Base-by-base conservation (phyloP, 192 early-diverging fungal genomes). In the Coemansia sp. region DNA sequence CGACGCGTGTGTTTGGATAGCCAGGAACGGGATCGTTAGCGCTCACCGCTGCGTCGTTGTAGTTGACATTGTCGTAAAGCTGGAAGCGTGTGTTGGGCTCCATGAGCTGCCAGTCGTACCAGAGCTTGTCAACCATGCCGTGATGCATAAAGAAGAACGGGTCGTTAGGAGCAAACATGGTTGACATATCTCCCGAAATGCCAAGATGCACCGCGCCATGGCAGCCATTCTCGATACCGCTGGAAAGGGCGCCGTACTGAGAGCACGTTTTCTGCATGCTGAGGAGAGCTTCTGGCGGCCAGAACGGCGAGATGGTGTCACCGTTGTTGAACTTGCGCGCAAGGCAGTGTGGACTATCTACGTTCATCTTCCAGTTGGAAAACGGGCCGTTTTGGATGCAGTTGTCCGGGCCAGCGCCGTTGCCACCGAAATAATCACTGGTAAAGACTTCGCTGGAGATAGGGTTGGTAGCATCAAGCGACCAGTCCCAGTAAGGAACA, bases 71-170 rank as follows among this genome's bases (percentile, higher is more conserved):
- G 63, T 76, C 72, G 72, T 77, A 80, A 60, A 84, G 49, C 60
- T 70, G 56, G 69, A 77, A 74, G 29, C 82, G 82, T 22, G 64
- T 54, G 36, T 69, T 62, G 36, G 76, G 73, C 31, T 67, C 62
- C 73, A 75, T 69, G 56, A 76, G 48, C 77, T 88, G 87, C 84
- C 85, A 87, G 64, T 73, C 68, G 63, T 72, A 82, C 83, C 83
- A 88, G 25, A 88, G 71, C 66, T 82, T 82, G 80, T 86, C 88
- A 42, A 88, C 77, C 80, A 85, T 85, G 50, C 77, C 76, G 70
- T 90, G 88, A 67, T 90, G 87, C 32, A 90, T 63, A 63, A 83
- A 88, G 72, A 90, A 90, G 64, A 86, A 73, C 50, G 85, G 85
- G 67, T 90, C 88, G 66, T 83, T 83, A 36, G 83, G 71, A 29